Base-by-base conservation (phyloP, 768 basidiomycete genomes). In the Dacryopinax primogenitus region DNA sequence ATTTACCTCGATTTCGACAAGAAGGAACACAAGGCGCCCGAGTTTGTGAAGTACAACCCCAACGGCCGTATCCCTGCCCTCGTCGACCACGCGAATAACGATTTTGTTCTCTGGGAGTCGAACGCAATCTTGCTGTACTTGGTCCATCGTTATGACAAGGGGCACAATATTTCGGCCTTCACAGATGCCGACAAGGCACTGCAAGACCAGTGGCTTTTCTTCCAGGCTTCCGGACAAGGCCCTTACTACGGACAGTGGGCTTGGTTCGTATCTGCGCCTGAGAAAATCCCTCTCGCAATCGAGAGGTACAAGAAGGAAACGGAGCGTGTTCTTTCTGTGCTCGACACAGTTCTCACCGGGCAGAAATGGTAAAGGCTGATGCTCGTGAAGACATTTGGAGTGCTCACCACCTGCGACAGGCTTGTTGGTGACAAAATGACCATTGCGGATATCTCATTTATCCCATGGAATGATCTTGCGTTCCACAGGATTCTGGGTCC, bases 401-500 rank as follows among this genome's bases (percentile, higher is more conserved):
- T n/a, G n/a, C n/a, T n/a, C n/a, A n/a, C 34, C 28, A 37, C 30
- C 3, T 32, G 15, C 6, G 3, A 3, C 30, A 58, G 51, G 51
- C 67, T 70, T 63, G 65, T 67, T 44, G 67, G 64, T 6, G 33
- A 21, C 62, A 69, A 70, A 64, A 28, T 61, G 37, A 68, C 68
- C 16, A 69, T 70, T 33, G 68, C 68, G n/a, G 70, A 70, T 33
- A 33, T 70, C 16, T 62, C 70, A 0, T 70, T 68, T 66, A 65
- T 70, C 64, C 26, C 66, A 32, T 70, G 63, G 58, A 58, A 44
- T 12, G n/a, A 30, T 18, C 15, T 1, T 7, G 23, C 33, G 13
- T 47, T 15, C 45, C 13, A 9, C 23, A 15, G 13, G n/a, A 47
- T 47, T 26, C 9, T 47, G 12, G 45, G 45, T 6, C 45, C 7